Evolutionary conservation across 306 rosid genomes (phyloP).

Genomic region (Betula pendula): DNA sequence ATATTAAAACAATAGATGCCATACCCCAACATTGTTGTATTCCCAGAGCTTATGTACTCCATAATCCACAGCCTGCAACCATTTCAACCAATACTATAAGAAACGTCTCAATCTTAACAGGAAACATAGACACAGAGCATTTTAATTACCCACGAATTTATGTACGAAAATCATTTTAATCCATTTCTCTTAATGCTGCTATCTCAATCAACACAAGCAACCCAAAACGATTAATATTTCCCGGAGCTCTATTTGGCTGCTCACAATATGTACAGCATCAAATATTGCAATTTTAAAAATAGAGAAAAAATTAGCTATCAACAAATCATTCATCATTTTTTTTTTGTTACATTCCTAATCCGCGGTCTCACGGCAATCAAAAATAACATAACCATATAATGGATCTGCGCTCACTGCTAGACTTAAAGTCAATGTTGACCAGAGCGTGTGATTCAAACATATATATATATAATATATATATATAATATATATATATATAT

Average conservation of each 20-base stretch:
- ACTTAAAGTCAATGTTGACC: background rate
- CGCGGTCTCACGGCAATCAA: background rate
- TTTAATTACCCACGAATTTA: background rate
- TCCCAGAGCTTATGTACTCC: constrained; percentile 97
- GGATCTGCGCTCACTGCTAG: background rate
- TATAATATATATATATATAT: no score
- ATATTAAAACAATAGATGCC: background rate
- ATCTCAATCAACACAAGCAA: background rate
- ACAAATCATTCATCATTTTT: no score
- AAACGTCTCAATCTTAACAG: background rate
- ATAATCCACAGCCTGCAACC: constrained; percentile 90
- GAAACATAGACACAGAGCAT: background rate
- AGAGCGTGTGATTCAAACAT: background rate
- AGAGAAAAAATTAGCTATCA: background rate
- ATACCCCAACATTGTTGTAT: constrained; percentile 89
- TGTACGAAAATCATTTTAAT: background rate
- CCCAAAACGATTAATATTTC: background rate
- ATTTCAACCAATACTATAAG: background rate
- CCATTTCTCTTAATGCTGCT: background rate
- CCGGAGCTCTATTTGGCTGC: background rate
- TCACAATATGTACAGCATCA: background rate
- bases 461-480: background rate
- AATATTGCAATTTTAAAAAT: background rate
- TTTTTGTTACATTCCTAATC: background rate
- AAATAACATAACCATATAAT: background rate